Evolutionary conservation across 164 flowering plant genomes (phyloP).

Genomic region (Vitis rotundifolia): DNA sequence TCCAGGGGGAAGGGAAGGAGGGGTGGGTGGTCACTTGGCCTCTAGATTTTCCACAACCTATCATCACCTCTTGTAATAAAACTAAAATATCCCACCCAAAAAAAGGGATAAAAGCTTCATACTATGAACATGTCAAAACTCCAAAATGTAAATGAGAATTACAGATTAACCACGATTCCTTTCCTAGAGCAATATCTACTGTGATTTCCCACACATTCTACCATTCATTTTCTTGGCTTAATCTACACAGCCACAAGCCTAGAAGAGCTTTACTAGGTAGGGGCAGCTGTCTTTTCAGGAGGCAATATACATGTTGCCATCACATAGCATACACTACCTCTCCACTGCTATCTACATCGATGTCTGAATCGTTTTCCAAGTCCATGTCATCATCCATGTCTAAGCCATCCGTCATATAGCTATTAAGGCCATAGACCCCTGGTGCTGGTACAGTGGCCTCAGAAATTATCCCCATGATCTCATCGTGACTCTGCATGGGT

Average conservation of each 20-base stretch:
- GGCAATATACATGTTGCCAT: neutral
- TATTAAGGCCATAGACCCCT: conserved; percentile 34
- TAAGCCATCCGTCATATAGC: conserved; percentile 30
- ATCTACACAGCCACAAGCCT: neutral
- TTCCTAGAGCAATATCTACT: neutral
- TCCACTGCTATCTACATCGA: conserved; percentile 73
- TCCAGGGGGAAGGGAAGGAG: neutral
- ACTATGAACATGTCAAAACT: conserved; percentile 3
- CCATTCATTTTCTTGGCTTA: conserved; percentile 8
- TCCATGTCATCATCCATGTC: conserved; percentile 70
- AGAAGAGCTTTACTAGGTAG: neutral
- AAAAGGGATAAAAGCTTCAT: conserved; percentile 3
- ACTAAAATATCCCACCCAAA: neutral
- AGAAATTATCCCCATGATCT: conserved; percentile 67
- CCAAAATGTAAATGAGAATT: neutral
- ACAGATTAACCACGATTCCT: neutral
- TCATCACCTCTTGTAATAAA: neutral
- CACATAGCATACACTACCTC: conserved; percentile 64
- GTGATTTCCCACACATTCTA: conserved; percentile 1
- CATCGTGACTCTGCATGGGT: conserved; percentile 69
- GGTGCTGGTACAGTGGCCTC: conserved; percentile 71
- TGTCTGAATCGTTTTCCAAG: conserved; percentile 57
- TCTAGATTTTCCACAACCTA: neutral
- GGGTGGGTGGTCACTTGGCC: neutral
- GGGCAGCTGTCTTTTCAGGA: neutral